phyloP scores from a whole-genome alignment of 495 filamentous ascomycete genomes.

The Parachaetomium inaequale region DNA sequence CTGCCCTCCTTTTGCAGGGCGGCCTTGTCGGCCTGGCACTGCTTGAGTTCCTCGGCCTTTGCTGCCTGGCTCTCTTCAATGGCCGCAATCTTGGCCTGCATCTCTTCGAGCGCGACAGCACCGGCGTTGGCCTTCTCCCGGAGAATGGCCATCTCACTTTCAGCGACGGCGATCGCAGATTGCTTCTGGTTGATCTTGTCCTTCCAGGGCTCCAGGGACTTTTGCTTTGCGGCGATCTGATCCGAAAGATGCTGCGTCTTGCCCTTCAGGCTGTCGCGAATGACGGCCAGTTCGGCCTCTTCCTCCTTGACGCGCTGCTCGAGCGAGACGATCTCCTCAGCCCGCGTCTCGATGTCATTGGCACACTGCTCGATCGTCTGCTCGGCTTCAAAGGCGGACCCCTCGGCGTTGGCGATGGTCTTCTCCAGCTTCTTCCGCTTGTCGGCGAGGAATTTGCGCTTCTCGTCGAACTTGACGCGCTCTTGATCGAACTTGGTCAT shows the following conservation, averaged over 20 bases:
- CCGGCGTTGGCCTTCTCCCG: constrained; percentile 84
- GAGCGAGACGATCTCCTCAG: constrained; percentile 63
- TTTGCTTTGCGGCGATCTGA: constrained; percentile 87
- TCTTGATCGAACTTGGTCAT: constrained; percentile 93
- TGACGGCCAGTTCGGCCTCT: constrained; percentile 72
- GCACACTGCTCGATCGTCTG: constrained; percentile 72
- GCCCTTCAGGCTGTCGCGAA: constrained; percentile 82
- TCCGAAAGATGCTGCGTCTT: constrained; percentile 94
- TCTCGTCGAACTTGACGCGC: constrained; percentile 94
- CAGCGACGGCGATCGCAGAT: constrained; percentile 86
- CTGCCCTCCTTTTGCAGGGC: constrained; percentile 69
- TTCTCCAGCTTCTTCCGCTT: constrained; percentile 97
- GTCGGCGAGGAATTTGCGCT: constrained; percentile 81
- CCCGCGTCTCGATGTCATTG: constrained; percentile 72
- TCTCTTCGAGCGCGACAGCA: constrained; percentile 75
- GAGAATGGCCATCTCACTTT: constrained; percentile 89
- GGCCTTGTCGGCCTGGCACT: constrained; percentile 66
- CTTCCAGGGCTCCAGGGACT: constrained; percentile 92
- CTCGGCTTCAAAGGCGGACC: constrained; percentile 66
- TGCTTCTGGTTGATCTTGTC: constrained; percentile 94
- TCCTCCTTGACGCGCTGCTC: constrained; percentile 72
- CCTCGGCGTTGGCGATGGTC: constrained; percentile 61
- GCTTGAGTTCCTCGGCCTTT: constrained; percentile 72
- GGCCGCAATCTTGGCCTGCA: constrained; percentile 68
- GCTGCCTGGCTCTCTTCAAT: constrained; percentile 65